Evolutionary conservation across 805 yeast species (phyloP), one percentile per base, ranked within the genome.

Genomic region (Debaryomyces castellii): DNA sequence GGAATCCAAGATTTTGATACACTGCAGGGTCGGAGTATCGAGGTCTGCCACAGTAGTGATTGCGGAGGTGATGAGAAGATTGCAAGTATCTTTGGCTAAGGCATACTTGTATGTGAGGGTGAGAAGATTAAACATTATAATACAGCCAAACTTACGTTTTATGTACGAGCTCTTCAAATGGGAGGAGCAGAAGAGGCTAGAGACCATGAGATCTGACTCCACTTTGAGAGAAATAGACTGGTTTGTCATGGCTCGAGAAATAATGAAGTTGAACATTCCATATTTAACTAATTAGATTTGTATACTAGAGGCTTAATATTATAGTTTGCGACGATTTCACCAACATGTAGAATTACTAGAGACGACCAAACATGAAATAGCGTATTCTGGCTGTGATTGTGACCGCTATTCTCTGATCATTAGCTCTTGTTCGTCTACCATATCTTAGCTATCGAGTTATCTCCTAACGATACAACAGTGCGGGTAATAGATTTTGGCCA

Each of bases 11-110:
- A 68, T 71, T 16, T 71, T 92, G 49, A 91, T 92, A 9, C 98
- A 92, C 63, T 92, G 98, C 57, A 87, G 96, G 59, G 97, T 89
- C 40, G 98, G 98, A 0, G 98, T 92, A 3, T 88, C 96, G 0
- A 72, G 98, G 45, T 88, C 96, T 2, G 98, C 97, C 0, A 89
- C 97, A 0, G 95, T 92, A 9, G 92, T 95, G 54, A 92, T 92
- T 53, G 97, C 97, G 1, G 97, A 90, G 60, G 92, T 89, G 32
- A 91, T 92, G 96, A 79, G 81, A 53, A 67, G 96, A 34, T 66
- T 87, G 43, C 67, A 78, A 12, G 69, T 89, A 44, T 79, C 81
- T 36, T 67, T 92, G 23, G 83, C 94, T 2, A 72, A 83, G 25
- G 96, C 98, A 0, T 92, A 91, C 58, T 66, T 91, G 36, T 89